Evolutionary conservation across 257 asterid genomes (phyloP), one percentile per base, ranked within the genome.

Genomic region (Nicotiana tabacum): DNA sequence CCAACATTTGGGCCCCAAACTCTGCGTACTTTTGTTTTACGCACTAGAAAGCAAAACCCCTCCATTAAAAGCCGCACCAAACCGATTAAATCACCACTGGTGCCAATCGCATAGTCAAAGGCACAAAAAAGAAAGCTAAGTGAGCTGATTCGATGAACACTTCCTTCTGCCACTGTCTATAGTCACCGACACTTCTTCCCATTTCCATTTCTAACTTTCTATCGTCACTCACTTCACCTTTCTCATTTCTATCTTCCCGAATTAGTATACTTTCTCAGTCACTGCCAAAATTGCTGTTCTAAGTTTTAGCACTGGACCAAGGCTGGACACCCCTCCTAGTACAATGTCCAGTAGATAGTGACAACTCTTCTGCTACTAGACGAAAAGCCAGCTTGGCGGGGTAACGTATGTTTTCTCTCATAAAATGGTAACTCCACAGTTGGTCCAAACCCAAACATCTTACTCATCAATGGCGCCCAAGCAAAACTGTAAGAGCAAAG

Each of bases 391-490:
- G 88, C 89, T 87, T 58, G 70, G 61, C 29, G 62, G 55, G 48
- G 29, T 33, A 58, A 57, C 86, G 80, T 32, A 80, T 78, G 35
- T 57, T 35, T 69, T 18, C 53, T 33, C 46, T 29, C 72, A 83
- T 84, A 88, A 48, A 76, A 91, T 91, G 91, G 87, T 81, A 60
- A 65, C 88, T 13, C 72, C 89, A 33, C 92, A 91, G 82, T 55
- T 66, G 11, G 86, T 86, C 5, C 84, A 83, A 16, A 74, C 33
- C 12, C 94, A 87, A 13, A 82, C 81, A 81, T 66, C 87, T 18
- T 48, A 87, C 83, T 39, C 83, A 24, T 74, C 88, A 39, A 91
- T 89, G 93, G 87, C 91, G 4, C 90, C 87, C 62, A 17, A 82
- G 61, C 51, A 87, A 88, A 33, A 29, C 32, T 82, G 81, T 17